Percentiles rank a stretch among this genome's conserved stretches.
Conservation (phyloP, 805 yeast genomes). For the Sugiyamaella smithiae region DNA sequence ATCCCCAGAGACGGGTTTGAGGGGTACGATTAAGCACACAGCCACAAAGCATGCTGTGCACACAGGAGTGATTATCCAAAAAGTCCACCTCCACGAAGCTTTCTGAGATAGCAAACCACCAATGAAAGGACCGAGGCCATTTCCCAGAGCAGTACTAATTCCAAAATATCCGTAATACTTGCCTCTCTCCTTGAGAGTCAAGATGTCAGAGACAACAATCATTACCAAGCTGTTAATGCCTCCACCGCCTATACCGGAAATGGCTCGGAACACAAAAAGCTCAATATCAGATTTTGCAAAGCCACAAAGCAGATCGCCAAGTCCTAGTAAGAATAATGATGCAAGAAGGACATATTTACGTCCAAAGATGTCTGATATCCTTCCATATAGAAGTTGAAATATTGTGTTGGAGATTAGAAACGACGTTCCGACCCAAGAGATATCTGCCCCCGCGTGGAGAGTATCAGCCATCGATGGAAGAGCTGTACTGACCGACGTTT, state of each 20-base stretch:
- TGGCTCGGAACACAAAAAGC: slow-evolving; percentile 50
- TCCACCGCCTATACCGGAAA: slow-evolving; percentile 56
- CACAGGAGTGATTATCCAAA: slow-evolving; percentile 46
- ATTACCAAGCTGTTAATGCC: slow-evolving; percentile 49
- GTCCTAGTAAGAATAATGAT: slow-evolving; percentile 40
- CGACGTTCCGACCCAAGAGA: slow-evolving; percentile 61
- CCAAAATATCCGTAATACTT: slow-evolving; percentile 57
- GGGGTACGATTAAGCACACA: slow-evolving; percentile 29
- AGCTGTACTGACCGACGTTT: slow-evolving; percentile 48
- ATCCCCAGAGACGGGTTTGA: slow-evolving; percentile 39
- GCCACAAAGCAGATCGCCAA: slow-evolving; percentile 51
- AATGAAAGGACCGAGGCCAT: slow-evolving; percentile 53
- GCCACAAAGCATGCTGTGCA: slow-evolving; percentile 32
- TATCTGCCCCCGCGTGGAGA: slow-evolving; percentile 45
- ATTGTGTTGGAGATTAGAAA: slow-evolving; percentile 49
- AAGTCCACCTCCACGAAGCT: slow-evolving; percentile 51
- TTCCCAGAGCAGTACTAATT: slow-evolving; percentile 49
- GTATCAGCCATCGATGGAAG: slow-evolving; percentile 49
- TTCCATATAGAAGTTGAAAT: slow-evolving; percentile 52
- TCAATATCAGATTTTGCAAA: slow-evolving; percentile 49
- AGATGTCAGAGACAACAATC: slow-evolving; percentile 54
- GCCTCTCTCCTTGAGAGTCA: slow-evolving; percentile 51
- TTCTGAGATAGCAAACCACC: slow-evolving; percentile 47
- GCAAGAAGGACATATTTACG: slow-evolving; percentile 45
- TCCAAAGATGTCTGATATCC: slow-evolving; percentile 55